Conservation (phyloP, 352 stramenopile genomes). For the Pythium folliculosum region DNA sequence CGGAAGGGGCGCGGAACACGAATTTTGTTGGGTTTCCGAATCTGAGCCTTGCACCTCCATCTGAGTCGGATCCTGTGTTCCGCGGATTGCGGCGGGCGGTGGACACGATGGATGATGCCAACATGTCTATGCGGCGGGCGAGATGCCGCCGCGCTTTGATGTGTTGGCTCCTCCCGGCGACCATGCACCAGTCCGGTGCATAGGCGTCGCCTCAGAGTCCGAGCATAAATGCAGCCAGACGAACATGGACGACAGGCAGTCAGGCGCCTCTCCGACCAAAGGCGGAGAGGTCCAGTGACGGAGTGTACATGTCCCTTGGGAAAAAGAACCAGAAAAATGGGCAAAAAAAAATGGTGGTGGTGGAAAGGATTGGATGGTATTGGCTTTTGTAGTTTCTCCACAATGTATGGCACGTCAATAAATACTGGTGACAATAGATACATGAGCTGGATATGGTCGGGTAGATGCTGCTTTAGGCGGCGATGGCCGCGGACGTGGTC, state of each 20-base stretch:
- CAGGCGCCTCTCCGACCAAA: background rate
- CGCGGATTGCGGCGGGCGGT: background rate
- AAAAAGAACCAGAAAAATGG: background rate
- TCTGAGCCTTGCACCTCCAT: background rate
- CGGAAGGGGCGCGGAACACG: background rate
- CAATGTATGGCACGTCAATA: conserved; percentile 26
- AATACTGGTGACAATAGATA: conserved; percentile 27
- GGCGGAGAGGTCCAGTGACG: background rate
- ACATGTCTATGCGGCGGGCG: background rate
- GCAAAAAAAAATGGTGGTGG: background rate
- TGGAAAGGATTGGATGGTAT: background rate
- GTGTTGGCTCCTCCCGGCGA: too few species aligned
- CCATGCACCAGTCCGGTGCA: too few species aligned
- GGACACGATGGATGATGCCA: too few species aligned
- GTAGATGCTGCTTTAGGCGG: conserved; percentile 19
- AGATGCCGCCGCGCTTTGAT: too few species aligned
- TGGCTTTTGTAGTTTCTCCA: conserved; percentile 9
- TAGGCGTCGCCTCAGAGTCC: too few species aligned
- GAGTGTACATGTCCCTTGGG: background rate
- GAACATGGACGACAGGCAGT: background rate
- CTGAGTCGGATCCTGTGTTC: background rate
- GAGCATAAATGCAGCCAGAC: too few species aligned
- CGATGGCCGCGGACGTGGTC: conserved; percentile 16
- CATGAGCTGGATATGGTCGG: conserved; percentile 3
- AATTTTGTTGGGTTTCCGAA: background rate